These are phyloP conservation scores for Pisolithus microcarpus DNA, from an alignment of 768 basidiomycete species.

Conservation along the genomic window DNA sequence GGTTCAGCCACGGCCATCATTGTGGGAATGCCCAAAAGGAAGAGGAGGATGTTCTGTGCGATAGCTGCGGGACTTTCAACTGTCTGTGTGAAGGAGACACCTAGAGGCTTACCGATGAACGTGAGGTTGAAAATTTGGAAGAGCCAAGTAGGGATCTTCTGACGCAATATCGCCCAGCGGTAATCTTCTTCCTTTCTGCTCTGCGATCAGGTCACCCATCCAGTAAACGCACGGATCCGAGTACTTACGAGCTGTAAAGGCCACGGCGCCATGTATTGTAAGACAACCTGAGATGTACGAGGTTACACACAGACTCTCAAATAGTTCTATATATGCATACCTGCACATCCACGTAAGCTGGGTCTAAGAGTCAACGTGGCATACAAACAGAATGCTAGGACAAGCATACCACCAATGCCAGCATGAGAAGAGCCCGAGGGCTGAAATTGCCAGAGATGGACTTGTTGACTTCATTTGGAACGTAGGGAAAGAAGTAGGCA, in stretches of 20 bases:
- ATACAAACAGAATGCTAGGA: not conserved
- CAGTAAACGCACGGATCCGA: not conserved
- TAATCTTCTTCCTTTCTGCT: slow-evolving; percentile 81
- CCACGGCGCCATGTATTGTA: slow-evolving; percentile 85
- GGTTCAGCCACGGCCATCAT: slow-evolving; percentile 49
- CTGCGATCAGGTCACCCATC: not conserved
- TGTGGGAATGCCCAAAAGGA: slow-evolving; percentile 59
- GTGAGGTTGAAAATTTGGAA: slow-evolving; percentile 56
- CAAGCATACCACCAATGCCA: slow-evolving; percentile 50
- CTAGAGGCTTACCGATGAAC: slow-evolving; percentile 55
- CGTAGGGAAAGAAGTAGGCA: slow-evolving; percentile 44
- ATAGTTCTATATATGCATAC: slow-evolving; percentile 19
- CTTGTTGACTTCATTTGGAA: slow-evolving; percentile 39
- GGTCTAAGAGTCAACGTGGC: not conserved
- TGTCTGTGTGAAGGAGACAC: not conserved
- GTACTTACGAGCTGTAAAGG: slow-evolving; percentile 59
- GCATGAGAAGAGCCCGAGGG: slow-evolving; percentile 69
- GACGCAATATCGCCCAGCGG: slow-evolving; percentile 76
- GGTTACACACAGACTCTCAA: not conserved
- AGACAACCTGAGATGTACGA: slow-evolving; percentile 40
- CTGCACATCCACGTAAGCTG: slow-evolving; percentile 56
- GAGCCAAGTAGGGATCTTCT: slow-evolving; percentile 43
- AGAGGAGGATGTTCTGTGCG: slow-evolving; percentile 75
- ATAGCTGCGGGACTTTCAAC: slow-evolving; percentile 39
- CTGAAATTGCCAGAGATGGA: slow-evolving; percentile 43